These are phyloP conservation scores for Nemania serpens DNA, from an alignment of 2,329 filamentous ascomycete genomes.

Conservation along the genomic window DNA sequence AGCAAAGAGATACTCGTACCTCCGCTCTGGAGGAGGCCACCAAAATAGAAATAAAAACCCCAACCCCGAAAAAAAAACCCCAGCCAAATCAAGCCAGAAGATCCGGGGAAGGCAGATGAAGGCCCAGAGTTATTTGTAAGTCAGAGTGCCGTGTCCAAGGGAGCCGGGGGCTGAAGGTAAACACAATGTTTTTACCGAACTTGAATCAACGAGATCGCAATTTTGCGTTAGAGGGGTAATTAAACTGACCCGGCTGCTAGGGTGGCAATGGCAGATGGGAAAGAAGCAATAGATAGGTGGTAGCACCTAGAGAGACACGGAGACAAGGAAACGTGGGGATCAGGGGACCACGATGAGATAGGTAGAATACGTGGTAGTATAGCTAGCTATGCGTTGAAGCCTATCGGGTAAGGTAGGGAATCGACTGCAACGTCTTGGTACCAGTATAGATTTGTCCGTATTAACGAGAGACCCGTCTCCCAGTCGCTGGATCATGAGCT, in stretches of 20 bases:
- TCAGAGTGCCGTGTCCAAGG: constrained; percentile 32
- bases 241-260: constrained; percentile 13
- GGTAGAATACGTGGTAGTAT: constrained; percentile 14
- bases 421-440: constrained; percentile 28
- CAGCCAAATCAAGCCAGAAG: constrained; percentile 26
- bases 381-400: constrained; percentile 15
- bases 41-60: constrained; percentile 15
- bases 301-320: constrained; percentile 18
- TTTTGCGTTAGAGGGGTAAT: constrained; percentile 10
- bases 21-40: constrained; percentile 27
- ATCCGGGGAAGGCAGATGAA: constrained; percentile 28
- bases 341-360: constrained; percentile 22
- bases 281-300: constrained; percentile 17
- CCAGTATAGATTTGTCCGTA: constrained; percentile 7
- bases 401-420: constrained; percentile 23
- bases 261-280: constrained; percentile 15
- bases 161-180: constrained; percentile 26
- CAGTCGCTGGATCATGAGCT: constrained; percentile 20
- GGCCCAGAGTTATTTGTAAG: constrained; percentile 29
- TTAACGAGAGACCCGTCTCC: constrained; percentile 23
- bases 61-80: constrained; percentile 2
- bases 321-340: constrained; percentile 26
- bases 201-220: constrained; percentile 8
- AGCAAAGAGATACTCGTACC: constrained; percentile 14
- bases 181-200: constrained; percentile 17